These are phyloP conservation scores for Blastocystis hominis DNA, from an alignment of 352 stramenopile species.

Conservation along the genomic window DNA sequence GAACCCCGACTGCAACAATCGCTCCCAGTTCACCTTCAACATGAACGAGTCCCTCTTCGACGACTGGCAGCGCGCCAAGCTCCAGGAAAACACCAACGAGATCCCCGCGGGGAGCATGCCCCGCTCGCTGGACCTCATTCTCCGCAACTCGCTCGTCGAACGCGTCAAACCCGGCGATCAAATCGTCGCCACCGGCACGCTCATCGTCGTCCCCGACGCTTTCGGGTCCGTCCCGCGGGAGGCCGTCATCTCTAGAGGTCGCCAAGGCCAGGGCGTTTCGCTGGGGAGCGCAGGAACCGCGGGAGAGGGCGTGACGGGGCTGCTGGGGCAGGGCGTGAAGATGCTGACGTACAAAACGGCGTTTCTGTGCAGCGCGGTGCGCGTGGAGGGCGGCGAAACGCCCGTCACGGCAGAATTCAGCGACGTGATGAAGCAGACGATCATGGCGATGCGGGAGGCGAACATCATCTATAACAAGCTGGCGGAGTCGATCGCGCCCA, in stretches of 20 bases:
- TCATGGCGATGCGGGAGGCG: not conserved
- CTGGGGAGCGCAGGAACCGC: too few species aligned
- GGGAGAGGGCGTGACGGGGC: not conserved
- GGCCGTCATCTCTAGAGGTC: conserved; percentile 39
- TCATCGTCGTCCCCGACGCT: conserved; percentile 89
- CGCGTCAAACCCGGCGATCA: conserved; percentile 84
- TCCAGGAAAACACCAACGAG: conserved; percentile 96
- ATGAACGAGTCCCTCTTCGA: conserved; percentile 84
- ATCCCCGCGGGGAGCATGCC: conserved; percentile 95
- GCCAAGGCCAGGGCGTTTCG: conserved; percentile 63
- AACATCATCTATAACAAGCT: conserved; percentile 80
- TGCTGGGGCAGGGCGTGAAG: not conserved
- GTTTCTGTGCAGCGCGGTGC: conserved; percentile 73
- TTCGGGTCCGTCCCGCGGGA: conserved; percentile 69
- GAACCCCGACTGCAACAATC: conserved; percentile 86
- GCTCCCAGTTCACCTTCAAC: conserved; percentile 69
- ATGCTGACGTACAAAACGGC: conserved; percentile 88
- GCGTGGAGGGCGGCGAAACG: not conserved
- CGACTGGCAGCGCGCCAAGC: conserved; percentile 93
- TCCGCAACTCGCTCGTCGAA: conserved; percentile 93
- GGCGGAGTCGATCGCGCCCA: conserved; percentile 84
- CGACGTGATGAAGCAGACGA: not conserved
- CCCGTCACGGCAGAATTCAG: not conserved
- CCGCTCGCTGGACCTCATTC: conserved; percentile 86
- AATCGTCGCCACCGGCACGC: conserved; percentile 81